Conservation (phyloP, 306 rosid species). For the Arachis stenosperma region DNA sequence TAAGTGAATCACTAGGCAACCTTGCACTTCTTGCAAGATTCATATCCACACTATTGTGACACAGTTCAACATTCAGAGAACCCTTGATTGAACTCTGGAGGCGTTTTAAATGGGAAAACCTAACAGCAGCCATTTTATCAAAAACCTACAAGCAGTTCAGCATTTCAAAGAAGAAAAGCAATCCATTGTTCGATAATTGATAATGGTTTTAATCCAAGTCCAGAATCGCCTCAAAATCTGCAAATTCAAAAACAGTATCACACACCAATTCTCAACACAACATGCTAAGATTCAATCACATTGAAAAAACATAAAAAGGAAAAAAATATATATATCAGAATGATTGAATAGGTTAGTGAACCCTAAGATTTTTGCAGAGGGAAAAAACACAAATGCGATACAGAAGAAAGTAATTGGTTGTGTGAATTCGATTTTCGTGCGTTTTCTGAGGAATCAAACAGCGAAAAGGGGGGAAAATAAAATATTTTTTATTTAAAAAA, state of each 20-base stretch:
- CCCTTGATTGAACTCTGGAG: constrained; percentile 41
- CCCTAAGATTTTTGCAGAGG: constrained; percentile 4
- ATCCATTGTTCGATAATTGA: constrained; percentile 19
- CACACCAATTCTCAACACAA: not conserved
- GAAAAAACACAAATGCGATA: not conserved
- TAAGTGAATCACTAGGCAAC: constrained; percentile 39
- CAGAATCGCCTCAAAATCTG: constrained; percentile 39
- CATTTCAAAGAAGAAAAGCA: constrained; percentile 27
- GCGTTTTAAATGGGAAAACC: constrained; percentile 48
- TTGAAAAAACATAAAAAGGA: not conserved
- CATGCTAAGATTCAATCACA: constrained; percentile 32
- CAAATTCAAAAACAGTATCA: constrained; percentile 36
- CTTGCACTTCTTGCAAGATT: constrained; percentile 41
- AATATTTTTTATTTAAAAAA: no score
- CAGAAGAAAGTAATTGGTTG: not conserved
- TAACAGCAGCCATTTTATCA: constrained; percentile 57
- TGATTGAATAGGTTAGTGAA: constrained; percentile 20
- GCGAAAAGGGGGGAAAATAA: not conserved
- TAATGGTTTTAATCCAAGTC: constrained; percentile 18
- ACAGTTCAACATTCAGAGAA: constrained; percentile 32
- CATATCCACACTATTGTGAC: constrained; percentile 31
- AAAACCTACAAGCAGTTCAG: constrained; percentile 29
- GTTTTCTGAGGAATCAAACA: constrained; percentile 31
- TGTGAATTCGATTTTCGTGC: constrained; percentile 11
- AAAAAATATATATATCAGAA: not conserved